Base-by-base conservation (phyloP, 2,329 filamentous ascomycete species). In the Fonsecaea multimorphosa region DNA sequence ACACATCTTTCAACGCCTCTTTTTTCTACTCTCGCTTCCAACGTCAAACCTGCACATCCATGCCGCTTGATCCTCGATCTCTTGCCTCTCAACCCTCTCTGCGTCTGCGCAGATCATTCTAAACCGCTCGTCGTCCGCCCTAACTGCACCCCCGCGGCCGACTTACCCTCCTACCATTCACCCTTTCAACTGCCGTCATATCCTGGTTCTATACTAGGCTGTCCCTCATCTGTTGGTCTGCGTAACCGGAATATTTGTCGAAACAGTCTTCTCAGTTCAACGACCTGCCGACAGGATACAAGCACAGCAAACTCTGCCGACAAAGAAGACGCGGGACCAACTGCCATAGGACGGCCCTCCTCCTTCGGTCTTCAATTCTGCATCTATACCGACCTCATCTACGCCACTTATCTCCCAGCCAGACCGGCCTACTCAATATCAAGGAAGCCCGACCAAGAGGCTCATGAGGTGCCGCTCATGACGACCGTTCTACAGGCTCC, bases 401-500 rank as follows among this genome's bases (percentile, higher is more conserved):
- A 38, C 32, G 54, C 32, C 32, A 38, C 54, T 57, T 57, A 27
- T 32, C 46, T 24, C 19, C 22, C 11, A 52, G 16, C 27, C 14
- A 55, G 52, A 1, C 32, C 14, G 44, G 11, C 8, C 59, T 22
- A 8, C 59, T 32, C 36, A 31, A 58, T 22, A 32, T 14, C 56
- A 44, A 16, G 32, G 11, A 19, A 22, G 24, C 52, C 22, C 14
- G n/a, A 53, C 29, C 31, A 49, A 34, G 46, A 69, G 31, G 44
- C 59, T 31, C 55, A 70, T 70, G 68, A 66, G 54, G 56, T 59
- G 38, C 46, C 57, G 38, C 64, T 68, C 60, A 79, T 80, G 78
- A 76, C 77, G 62, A 74, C 76, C 58, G 66, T 78, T 61, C 68
- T 78, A 64, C 67, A 75, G 40, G 67, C 71, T 66, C 73, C 76